Percentiles rank a stretch among this genome's conserved stretches.
Conservation (phyloP, 2,329 filamentous ascomycete species). For the Fusarium bactridioides region DNA sequence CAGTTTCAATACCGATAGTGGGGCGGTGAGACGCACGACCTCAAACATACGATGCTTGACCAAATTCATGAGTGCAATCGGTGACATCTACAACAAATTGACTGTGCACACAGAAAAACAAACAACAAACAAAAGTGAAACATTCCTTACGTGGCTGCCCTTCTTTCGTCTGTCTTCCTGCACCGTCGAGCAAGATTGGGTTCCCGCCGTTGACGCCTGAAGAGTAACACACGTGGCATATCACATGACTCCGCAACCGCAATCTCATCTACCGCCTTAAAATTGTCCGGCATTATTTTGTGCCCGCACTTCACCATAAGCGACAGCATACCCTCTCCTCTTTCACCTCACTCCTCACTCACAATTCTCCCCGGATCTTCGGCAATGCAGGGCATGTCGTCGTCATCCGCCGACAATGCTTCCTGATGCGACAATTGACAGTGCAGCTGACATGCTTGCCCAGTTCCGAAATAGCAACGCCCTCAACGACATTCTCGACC, state of each 20-base stretch:
- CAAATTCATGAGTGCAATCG: background rate
- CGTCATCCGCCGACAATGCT: slow-evolving; percentile 26
- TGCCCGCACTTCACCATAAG: slow-evolving; percentile 10
- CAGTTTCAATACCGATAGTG: background rate
- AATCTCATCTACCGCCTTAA: slow-evolving; percentile 2
- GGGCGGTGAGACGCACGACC: background rate
- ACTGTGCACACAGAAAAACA: background rate
- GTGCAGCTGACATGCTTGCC: slow-evolving; percentile 41
- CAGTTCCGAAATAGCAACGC: slow-evolving; percentile 41
- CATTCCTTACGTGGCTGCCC: background rate
- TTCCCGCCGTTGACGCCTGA: slow-evolving; percentile 1
- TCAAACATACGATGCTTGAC: background rate
- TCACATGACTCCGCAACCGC: slow-evolving; percentile 4
- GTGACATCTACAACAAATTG: background rate
- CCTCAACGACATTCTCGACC: slow-evolving; percentile 44
- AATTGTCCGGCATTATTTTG: background rate
- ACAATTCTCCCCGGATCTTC: background rate
- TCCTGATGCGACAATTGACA: slow-evolving; percentile 31
- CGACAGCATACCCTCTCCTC: background rate
- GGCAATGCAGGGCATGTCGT: slow-evolving; percentile 26
- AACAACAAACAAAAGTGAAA: background rate
- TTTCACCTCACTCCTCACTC: too few relatives aligned
- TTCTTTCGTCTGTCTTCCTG: background rate
- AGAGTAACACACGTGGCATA: slow-evolving; percentile 1
- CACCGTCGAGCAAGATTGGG: background rate